Evolutionary conservation across 257 asterid species (phyloP).

Genomic region (Galeopsis tetrahit): DNA sequence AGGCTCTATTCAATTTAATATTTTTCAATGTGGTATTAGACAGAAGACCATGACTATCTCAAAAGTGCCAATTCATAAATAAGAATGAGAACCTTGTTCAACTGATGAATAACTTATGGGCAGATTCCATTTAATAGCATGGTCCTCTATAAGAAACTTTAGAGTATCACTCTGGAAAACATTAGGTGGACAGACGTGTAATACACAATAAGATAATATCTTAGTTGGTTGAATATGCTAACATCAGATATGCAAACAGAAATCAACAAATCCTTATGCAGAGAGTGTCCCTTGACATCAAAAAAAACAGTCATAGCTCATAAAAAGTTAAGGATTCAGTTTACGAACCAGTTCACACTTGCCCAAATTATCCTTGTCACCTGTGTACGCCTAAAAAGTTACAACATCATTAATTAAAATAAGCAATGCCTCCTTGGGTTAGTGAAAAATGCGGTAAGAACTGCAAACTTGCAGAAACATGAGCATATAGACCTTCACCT

Average conservation of each 20-base stretch:
- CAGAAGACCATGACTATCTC: not conserved
- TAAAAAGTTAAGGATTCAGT: conserved; percentile 29
- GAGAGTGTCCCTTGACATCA: not conserved
- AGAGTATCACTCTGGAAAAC: conserved; percentile 11
- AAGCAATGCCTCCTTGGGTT: conserved; percentile 14
- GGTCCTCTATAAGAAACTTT: not conserved
- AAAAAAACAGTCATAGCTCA: not conserved
- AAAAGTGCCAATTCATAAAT: conserved; percentile 11
- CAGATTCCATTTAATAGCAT: not conserved
- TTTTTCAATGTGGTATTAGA: conserved; percentile 2
- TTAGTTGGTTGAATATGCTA: not conserved
- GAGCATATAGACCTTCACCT: conserved; percentile 58
- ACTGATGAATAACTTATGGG: conserved; percentile 1
- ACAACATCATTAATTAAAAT: conserved; percentile 36
- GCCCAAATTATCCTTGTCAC: conserved; percentile 87
- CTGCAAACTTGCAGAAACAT: conserved; percentile 19
- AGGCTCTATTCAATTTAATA: not conserved
- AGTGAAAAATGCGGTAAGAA: conserved; percentile 23
- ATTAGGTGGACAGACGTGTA: conserved; percentile 15
- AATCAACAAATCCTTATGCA: not conserved
- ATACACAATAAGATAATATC: not conserved
- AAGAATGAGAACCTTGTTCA: not conserved
- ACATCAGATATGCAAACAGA: not conserved
- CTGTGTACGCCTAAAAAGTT: conserved; percentile 72
- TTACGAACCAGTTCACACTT: conserved; percentile 93